Percentiles rank a stretch among this genome's conserved stretches.
Evolutionary conservation across 352 stramenopile species (phyloP).

Genomic region (Blastocystis hominis): DNA sequence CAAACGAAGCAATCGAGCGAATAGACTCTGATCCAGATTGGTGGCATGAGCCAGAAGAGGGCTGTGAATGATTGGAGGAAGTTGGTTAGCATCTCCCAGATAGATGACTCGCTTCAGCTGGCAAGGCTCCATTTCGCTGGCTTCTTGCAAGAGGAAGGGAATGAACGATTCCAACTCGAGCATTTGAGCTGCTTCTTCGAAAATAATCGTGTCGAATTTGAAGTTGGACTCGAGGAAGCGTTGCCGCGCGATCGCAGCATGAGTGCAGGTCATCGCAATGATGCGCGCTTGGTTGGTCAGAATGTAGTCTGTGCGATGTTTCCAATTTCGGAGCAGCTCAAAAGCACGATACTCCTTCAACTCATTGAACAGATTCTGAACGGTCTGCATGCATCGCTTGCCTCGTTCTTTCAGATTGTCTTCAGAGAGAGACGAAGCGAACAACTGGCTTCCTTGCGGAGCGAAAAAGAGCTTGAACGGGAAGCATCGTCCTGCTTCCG

Average conservation of each 20-base stretch:
- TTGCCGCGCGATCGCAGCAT: constrained; percentile 77
- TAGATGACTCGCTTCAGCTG: constrained; percentile 84
- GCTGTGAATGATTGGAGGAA: constrained; percentile 81
- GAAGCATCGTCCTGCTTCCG: constrained; percentile 63
- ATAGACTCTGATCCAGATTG: constrained; percentile 85
- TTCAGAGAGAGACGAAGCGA: background rate
- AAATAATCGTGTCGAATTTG: constrained; percentile 75
- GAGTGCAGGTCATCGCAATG: constrained; percentile 86
- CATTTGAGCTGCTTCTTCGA: constrained; percentile 88
- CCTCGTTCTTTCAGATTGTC: background rate
- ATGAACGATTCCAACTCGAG: constrained; percentile 84
- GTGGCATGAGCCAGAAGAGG: constrained; percentile 74
- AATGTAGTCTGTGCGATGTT: constrained; percentile 82
- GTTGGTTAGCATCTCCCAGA: constrained; percentile 82
- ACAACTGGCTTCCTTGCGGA: background rate
- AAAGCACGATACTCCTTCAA: constrained; percentile 82
- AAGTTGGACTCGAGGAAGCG: constrained; percentile 76
- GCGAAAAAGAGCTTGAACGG: constrained; percentile 69
- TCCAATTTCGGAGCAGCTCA: constrained; percentile 81
- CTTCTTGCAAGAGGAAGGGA: constrained; percentile 75
- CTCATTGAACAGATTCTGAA: constrained; percentile 82
- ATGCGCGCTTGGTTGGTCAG: constrained; percentile 83
- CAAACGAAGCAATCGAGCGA: constrained; percentile 81
- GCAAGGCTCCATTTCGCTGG: constrained; percentile 64
- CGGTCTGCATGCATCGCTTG: constrained; percentile 61